Evolutionary conservation across 305 asterid species (phyloP).

Genomic region (Ilex paraguariensis): DNA sequence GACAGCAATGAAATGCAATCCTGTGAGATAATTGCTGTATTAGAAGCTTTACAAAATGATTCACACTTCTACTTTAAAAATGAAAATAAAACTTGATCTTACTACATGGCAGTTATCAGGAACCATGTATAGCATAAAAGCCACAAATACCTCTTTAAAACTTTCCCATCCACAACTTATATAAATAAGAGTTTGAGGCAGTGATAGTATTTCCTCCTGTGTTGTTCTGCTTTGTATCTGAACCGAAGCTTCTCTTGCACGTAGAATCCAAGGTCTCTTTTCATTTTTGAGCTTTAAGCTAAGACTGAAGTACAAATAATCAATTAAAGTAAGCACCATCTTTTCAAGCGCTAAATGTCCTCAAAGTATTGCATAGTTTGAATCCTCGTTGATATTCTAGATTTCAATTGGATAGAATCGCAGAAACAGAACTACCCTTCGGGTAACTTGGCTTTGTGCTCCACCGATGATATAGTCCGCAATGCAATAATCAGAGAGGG

Average conservation of each 20-base stretch:
- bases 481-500: conserved; percentile 59
- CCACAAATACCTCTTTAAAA: conserved; percentile 62
- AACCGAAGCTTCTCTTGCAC: conserved; percentile 70
- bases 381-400: neutral
- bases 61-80: neutral
- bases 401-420: conserved; percentile 5
- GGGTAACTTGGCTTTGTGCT: conserved; percentile 33
- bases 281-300: conserved; percentile 43
- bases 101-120: neutral
- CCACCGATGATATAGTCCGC: conserved; percentile 34
- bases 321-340: too few species aligned
- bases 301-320: conserved; percentile 27
- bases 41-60: neutral
- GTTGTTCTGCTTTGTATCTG: conserved; percentile 29
- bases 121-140: conserved; percentile 5
- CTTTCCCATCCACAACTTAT: conserved; percentile 97
- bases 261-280: conserved; percentile 86
- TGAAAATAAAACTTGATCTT: neutral
- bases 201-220: conserved; percentile 43
- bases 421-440: conserved; percentile 37
- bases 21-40: conserved; percentile 32
- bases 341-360: too few species aligned
- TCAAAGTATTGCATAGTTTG: too few species aligned
- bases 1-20: conserved; percentile 71
- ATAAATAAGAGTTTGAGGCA: conserved; percentile 77